Evolutionary conservation across 345 rosid species (phyloP).

Genomic region (Euphorbia peplus): DNA sequence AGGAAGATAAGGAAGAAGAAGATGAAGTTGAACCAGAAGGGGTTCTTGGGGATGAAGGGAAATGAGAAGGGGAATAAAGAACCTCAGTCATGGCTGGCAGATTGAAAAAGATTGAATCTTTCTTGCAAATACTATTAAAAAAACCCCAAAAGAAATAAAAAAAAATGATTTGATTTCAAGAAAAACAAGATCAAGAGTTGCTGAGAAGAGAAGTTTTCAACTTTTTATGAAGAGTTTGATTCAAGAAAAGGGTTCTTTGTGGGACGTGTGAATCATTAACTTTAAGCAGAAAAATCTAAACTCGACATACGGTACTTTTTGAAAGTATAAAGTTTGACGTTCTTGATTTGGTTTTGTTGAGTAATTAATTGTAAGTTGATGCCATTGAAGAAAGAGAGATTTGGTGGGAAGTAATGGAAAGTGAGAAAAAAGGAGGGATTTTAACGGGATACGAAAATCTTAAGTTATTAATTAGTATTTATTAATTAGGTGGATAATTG

Average conservation of each 20-base stretch:
- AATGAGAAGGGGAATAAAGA: constrained; percentile 47
- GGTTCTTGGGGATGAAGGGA: constrained; percentile 51
- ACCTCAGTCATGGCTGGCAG: constrained; percentile 68
- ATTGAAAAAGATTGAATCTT: constrained; percentile 28
- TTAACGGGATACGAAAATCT: neutral
- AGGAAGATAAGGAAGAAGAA: constrained; percentile 25
- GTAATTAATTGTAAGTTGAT: neutral
- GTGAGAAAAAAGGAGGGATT: neutral
- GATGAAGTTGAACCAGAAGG: constrained; percentile 14
- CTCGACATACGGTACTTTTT: too few relatives aligned
- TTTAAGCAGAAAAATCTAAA: too few relatives aligned
- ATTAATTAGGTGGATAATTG: neutral
- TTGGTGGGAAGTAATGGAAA: constrained; percentile 35
- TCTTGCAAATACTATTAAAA: constrained; percentile 12
- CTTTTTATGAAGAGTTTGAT: constrained; percentile 30
- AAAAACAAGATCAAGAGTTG: constrained; percentile 17
- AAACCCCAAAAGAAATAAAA: neutral
- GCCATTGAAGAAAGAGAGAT: constrained; percentile 5
- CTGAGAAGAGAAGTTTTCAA: neutral
- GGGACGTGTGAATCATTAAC: constrained; percentile 41
- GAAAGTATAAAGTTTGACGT: too few relatives aligned
- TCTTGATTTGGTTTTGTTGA: too few relatives aligned
- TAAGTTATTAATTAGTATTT: neutral
- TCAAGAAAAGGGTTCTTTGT: constrained; percentile 32
- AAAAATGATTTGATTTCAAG: constrained; percentile 6